phyloP scores from a whole-genome alignment of 176 grass and related monocot genomes.

The Oryza meridionalis region DNA sequence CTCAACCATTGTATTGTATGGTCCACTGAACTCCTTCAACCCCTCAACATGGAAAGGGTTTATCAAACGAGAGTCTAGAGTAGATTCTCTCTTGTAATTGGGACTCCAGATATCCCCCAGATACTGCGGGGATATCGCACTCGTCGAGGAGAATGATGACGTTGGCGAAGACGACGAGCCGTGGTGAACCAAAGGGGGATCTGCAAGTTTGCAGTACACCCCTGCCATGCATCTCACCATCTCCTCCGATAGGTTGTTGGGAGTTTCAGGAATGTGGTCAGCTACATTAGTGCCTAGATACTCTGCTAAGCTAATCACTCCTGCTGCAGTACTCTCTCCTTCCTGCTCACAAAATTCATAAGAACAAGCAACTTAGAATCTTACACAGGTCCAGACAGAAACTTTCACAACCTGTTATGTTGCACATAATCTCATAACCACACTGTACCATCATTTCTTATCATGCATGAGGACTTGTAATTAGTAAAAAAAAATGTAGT shows the following conservation, averaged over 20 bases:
- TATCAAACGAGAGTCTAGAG: slow-evolving; percentile 83
- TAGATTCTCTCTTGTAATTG: slow-evolving; percentile 65
- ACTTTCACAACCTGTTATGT: not conserved
- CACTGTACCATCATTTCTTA: not conserved
- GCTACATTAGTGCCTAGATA: slow-evolving; percentile 85
- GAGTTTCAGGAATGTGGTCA: slow-evolving; percentile 86
- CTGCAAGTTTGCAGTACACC: slow-evolving; percentile 81
- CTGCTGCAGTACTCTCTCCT: slow-evolving; percentile 54
- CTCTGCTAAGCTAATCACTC: slow-evolving; percentile 88
- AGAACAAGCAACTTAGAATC: slow-evolving; percentile 1
- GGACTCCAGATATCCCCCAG: slow-evolving; percentile 87
- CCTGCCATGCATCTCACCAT: slow-evolving; percentile 94
- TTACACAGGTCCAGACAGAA: not conserved
- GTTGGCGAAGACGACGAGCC: slow-evolving; percentile 62
- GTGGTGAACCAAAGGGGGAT: slow-evolving; percentile 79
- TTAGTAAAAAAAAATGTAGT: not conserved
- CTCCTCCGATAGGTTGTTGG: slow-evolving; percentile 90
- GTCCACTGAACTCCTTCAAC: slow-evolving; percentile 95
- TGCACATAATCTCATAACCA: not conserved
- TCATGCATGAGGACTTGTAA: not conserved
- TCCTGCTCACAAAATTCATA: slow-evolving; percentile 52
- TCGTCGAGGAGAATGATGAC: slow-evolving; percentile 84
- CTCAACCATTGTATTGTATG: slow-evolving; percentile 94
- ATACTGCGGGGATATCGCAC: slow-evolving; percentile 79
- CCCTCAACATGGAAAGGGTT: slow-evolving; percentile 95